phyloP scores from a whole-genome alignment of 2,329 filamentous ascomycete genomes.

The Gliomastix tumulicola region DNA sequence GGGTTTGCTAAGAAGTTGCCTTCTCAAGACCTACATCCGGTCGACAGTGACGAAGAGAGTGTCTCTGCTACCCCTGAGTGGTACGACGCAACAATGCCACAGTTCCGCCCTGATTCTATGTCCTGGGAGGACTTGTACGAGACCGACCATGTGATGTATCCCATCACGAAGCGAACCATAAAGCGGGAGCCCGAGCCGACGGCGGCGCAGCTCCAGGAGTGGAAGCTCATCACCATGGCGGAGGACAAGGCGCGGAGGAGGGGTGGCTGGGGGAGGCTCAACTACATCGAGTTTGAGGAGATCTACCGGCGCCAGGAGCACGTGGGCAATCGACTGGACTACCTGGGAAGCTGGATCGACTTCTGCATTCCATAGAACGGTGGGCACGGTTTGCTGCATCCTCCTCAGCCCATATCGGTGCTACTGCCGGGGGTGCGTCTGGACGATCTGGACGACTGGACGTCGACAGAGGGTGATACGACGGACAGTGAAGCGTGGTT shows the following conservation, averaged over 20 bases:
- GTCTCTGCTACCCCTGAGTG: slow-evolving; percentile 7
- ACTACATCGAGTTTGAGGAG: slow-evolving; percentile 70
- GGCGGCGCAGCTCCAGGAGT: slow-evolving; percentile 30
- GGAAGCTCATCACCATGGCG: slow-evolving; percentile 53
- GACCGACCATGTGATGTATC: background rate
- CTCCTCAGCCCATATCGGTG: too few species aligned
- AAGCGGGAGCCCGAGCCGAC: slow-evolving; percentile 3
- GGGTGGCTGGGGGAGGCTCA: slow-evolving; percentile 75
- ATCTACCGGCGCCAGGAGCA: slow-evolving; percentile 65
- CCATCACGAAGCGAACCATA: background rate
- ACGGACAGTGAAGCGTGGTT: too few species aligned
- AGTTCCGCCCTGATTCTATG: slow-evolving; percentile 55
- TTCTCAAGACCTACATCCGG: too few species aligned
- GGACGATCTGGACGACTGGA: too few species aligned
- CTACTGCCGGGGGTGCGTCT: too few species aligned
- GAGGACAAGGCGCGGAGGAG: slow-evolving; percentile 63
- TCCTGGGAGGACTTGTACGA: slow-evolving; percentile 10
- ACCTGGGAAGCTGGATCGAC: slow-evolving; percentile 89
- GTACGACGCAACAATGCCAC: slow-evolving; percentile 48
- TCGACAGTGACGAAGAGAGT: slow-evolving; percentile 1
- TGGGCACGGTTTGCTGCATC: too few species aligned
- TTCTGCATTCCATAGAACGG: slow-evolving; percentile 56
- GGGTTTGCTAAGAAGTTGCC: too few species aligned
- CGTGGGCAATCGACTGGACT: slow-evolving; percentile 59
- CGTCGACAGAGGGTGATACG: too few species aligned